These are phyloP conservation scores for fission yeast (Schizosaccharomyces pombe) DNA, from an alignment of 805 yeast genomes.

Conservation along the genomic window DNA sequence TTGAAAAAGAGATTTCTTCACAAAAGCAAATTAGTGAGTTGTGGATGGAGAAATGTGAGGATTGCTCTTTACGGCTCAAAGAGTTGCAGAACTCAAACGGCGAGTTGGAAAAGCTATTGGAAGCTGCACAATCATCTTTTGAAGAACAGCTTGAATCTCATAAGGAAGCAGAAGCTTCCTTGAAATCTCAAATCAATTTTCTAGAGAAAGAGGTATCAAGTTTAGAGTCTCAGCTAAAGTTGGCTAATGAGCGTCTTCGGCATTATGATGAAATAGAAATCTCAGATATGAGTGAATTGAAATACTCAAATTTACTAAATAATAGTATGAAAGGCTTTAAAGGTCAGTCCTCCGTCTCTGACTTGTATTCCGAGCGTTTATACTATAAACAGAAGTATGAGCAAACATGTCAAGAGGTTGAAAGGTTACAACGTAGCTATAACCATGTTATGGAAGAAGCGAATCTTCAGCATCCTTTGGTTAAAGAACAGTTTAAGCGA, in stretches of 20 bases:
- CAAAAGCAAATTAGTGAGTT: neutral
- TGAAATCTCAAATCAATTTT: neutral
- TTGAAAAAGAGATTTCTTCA: neutral
- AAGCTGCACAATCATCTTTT: neutral
- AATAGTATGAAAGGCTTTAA: neutral
- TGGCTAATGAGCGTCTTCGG: neutral
- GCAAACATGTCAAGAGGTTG: slow-evolving; percentile 48
- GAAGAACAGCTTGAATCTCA: neutral
- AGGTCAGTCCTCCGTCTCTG: neutral
- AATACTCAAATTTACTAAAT: too few species aligned
- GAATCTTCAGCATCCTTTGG: slow-evolving; percentile 53
- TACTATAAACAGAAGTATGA: slow-evolving; percentile 37
- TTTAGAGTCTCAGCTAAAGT: neutral
- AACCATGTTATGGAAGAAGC: slow-evolving; percentile 51
- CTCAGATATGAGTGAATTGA: neutral
- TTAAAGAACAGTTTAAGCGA: slow-evolving; percentile 40
- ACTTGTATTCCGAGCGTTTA: neutral
- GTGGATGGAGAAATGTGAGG: neutral
- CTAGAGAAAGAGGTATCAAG: neutral
- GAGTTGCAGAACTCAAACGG: neutral
- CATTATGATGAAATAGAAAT: neutral
- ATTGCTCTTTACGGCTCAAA: too few species aligned
- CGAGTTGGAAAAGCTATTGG: neutral
- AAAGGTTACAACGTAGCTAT: slow-evolving; percentile 43
- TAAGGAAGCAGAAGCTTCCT: neutral